A percentile compares a stretch with the other conserved stretches of the same genome.
phyloP scores from a whole-genome alignment of 2,329 filamentous ascomycete genomes.

The Fusarium sp. region DNA sequence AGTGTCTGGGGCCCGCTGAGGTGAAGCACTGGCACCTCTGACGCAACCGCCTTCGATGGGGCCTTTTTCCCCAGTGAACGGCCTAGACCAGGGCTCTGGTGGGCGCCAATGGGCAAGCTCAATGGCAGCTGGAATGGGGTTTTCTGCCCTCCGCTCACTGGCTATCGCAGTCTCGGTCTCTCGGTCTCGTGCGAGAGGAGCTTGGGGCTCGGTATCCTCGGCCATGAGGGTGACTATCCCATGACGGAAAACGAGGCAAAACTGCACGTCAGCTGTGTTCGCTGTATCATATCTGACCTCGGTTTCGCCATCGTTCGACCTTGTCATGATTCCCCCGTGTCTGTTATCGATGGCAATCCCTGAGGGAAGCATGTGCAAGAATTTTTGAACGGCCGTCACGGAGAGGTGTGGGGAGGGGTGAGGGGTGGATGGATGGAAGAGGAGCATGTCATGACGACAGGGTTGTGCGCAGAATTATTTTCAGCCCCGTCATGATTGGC shows the following conservation, averaged over 20 bases:
- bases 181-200: conserved; percentile 20
- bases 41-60: conserved; percentile 35
- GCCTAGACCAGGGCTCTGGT: neutral
- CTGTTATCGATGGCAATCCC: neutral
- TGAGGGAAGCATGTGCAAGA: conserved; percentile 13
- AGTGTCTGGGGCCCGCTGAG: conserved; percentile 21
- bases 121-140: conserved; percentile 35
- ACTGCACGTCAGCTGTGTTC: neutral
- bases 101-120: conserved; percentile 28
- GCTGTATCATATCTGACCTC: neutral
- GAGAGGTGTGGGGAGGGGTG: conserved; percentile 24
- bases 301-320: neutral
- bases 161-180: conserved; percentile 5
- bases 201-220: conserved; percentile 28
- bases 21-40: conserved; percentile 27
- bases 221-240: conserved; percentile 14
- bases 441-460: neutral
- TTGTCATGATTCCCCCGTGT: neutral
- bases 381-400: conserved; percentile 3
- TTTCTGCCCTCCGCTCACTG: conserved; percentile 24
- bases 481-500: neutral
- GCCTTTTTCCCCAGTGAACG: conserved; percentile 18
- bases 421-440: conserved; percentile 19
- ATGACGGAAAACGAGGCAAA: conserved; percentile 20
- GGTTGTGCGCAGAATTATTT: neutral